Percentiles rank a stretch among this genome's conserved stretches.
Evolutionary conservation across 768 basidiomycete species (phyloP).

Genomic region (Russula olivacea): DNA sequence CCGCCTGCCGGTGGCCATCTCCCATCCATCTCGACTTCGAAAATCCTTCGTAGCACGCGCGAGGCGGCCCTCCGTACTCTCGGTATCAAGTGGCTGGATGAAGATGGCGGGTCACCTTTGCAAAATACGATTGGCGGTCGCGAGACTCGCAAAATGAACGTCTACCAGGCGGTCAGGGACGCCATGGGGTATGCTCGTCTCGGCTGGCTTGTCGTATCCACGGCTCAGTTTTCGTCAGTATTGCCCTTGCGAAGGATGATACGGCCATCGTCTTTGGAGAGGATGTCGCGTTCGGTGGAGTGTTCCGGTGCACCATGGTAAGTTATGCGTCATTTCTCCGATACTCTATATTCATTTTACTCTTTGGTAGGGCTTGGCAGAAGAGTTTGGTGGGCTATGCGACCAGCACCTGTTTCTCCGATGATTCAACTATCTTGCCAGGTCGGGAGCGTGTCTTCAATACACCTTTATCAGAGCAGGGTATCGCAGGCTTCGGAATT

Average conservation of each 20-base stretch:
- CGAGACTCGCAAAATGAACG: conserved; percentile 92
- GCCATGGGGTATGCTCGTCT: conserved; percentile 62
- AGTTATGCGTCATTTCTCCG: conserved; percentile 22
- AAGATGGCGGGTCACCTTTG: conserved; percentile 41
- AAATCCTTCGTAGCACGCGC: conserved; percentile 56
- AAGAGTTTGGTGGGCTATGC: conserved; percentile 72
- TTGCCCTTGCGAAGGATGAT: conserved; percentile 79
- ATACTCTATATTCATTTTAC: neutral
- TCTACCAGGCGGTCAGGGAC: conserved; percentile 88
- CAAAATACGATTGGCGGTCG: conserved; percentile 58
- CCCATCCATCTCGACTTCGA: conserved; percentile 64
- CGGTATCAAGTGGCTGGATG: conserved; percentile 66
- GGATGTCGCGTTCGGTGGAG: conserved; percentile 90
- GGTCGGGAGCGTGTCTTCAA: conserved; percentile 93
- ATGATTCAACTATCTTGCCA: conserved; percentile 29
- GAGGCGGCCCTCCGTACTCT: conserved; percentile 68
- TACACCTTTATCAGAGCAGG: conserved; percentile 88
- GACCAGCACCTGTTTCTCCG: neutral
- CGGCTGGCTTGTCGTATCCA: conserved; percentile 5
- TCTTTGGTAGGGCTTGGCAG: conserved; percentile 65
- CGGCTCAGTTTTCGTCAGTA: conserved; percentile 39
- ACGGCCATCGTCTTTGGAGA: conserved; percentile 86
- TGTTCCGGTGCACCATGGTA: conserved; percentile 92
- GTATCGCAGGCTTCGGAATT: conserved; percentile 92
- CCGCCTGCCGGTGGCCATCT: conserved; percentile 79